Base-by-base conservation (phyloP, 2,329 filamentous ascomycete species). In the Lizonia empirigonia region DNA sequence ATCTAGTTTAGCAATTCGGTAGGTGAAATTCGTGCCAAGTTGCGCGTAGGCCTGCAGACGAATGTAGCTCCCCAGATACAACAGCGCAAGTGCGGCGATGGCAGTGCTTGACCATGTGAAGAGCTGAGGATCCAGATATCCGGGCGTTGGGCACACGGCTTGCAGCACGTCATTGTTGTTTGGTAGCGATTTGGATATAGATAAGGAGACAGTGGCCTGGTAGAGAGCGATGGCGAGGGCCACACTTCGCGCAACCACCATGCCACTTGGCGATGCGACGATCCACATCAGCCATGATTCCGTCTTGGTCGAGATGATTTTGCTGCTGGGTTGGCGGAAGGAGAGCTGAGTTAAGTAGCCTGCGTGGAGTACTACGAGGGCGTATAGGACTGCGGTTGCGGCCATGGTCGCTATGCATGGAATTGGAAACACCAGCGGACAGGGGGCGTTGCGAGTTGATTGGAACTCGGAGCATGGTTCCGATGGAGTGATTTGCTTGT, bases 21-120 rank as follows among this genome's bases (percentile, higher is more conserved):
- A 85, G 0, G 81, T 84, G 58, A 84, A 84, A 49, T 81, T 76
- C 8, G 65, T 70, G 1, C 81, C 82, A 0, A 84, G 72, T 0
- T 73, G 65, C 0, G 69, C 64, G 56, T 77, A 83, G 0, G 80
- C 74, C 0, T 69, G 38, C 2, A 77, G 59, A 0, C 74, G 68
- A n/a, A 75, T 35, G 6, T 47, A 54, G 35, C 44, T 52, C 6
- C 56, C 53, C 3, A 36, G 4, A 22, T 55, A 59, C 19, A 54
- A 18, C 1, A 59, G 8, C 1, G 26, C 13, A 2, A 59, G 27
- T 1, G 47, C 20, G 1, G 16, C 27, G 2, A 54, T 12, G 12
- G 38, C 15, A 1, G 38, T 12, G 5, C 7, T 27, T 5, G 47
- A 50, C 50, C 49, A 55, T 2, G 40, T 47, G 32, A 59, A 56